Evolutionary conservation across 1,284 basidiomycete species (phyloP).

Genomic region (Gomphus bonarii): DNA sequence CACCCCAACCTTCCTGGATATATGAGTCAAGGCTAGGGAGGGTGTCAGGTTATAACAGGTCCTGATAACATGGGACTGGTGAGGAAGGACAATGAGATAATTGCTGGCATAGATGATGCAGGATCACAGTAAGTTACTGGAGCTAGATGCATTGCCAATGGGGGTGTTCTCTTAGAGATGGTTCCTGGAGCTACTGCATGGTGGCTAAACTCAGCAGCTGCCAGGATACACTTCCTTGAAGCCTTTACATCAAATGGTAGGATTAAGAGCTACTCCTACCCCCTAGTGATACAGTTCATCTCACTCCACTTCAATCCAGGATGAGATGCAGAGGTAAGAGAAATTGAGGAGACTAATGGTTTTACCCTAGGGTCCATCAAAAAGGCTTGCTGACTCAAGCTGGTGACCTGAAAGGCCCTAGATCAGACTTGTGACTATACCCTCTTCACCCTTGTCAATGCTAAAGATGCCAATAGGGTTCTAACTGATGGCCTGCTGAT

Average conservation of each 20-base stretch:
- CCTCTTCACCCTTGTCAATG: not conserved
- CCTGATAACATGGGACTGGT: not conserved
- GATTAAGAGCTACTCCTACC: not conserved
- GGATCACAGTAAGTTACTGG: not conserved
- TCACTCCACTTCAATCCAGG: not conserved
- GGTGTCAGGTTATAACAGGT: too few relatives aligned
- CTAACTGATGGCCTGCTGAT: conserved; percentile 9
- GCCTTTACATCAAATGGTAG: not conserved
- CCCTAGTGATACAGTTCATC: not conserved
- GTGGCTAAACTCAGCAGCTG: not conserved
- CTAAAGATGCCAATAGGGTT: conserved; percentile 10
- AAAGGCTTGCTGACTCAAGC: too few relatives aligned
- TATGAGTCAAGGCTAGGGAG: not conserved
- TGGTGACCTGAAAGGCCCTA: too few relatives aligned
- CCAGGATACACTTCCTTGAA: not conserved
- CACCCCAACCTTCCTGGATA: not conserved
- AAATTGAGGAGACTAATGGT: too few relatives aligned
- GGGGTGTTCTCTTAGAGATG: not conserved
- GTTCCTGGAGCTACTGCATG: not conserved
- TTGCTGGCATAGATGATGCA: not conserved
- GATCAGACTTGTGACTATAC: too few relatives aligned
- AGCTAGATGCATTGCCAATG: not conserved
- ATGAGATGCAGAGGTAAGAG: too few relatives aligned
- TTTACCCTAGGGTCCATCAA: too few relatives aligned
- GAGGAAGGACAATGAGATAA: not conserved